Evolutionary conservation across 805 yeast species (phyloP), one percentile per base, ranked within the genome.

Genomic region (Suhomyces pyralidae): DNA sequence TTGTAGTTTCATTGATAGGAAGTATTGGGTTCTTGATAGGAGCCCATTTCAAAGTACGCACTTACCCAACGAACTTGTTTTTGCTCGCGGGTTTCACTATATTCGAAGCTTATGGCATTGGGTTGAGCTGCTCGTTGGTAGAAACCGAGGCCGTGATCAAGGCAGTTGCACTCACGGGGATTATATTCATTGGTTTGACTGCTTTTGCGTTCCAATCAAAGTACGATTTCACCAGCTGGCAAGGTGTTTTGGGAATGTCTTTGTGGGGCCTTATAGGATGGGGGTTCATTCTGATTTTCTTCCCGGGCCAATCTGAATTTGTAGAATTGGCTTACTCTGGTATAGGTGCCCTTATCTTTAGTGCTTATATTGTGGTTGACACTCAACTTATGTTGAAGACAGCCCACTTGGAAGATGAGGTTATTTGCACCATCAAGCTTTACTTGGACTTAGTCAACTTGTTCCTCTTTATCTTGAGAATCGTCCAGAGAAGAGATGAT

Each of bases 371-470:
- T 53, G 69, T 90, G 48, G 81, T 89, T 45, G 97, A 90, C 67
- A 90, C 96, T 19, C 96, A 90, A 68, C 66, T 82, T 59, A 81
- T 90, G 51, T 79, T 90, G 83, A 83, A 86, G 63, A 83, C 82
- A 52, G 83, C 77, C 59, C 86, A 85, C 61, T 84, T 90, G 43
- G 97, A 90, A 59, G 96, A 91, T 59, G 96, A 89, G 62, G 80
- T 90, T n/a, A 79, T 83, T 40, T 93, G 96, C 49, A 83, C 93
- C 14, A 83, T 91, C 64, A 73, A 82, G 59, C 77, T 91, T 56
- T 90, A 91, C 67, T 78, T 90, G 75, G 97, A 90, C 66, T 81
- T 90, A 46, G 76, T 91, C 69, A 90, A 90, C 70, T 77, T 90
- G 70, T 91, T 90, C 74, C 66, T 90, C 57, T 83, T 82, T 69